Evolutionary conservation across 306 rosid species (phyloP), one percentile per base, ranked within the genome.

Genomic region (Casuarina equisetifolia): DNA sequence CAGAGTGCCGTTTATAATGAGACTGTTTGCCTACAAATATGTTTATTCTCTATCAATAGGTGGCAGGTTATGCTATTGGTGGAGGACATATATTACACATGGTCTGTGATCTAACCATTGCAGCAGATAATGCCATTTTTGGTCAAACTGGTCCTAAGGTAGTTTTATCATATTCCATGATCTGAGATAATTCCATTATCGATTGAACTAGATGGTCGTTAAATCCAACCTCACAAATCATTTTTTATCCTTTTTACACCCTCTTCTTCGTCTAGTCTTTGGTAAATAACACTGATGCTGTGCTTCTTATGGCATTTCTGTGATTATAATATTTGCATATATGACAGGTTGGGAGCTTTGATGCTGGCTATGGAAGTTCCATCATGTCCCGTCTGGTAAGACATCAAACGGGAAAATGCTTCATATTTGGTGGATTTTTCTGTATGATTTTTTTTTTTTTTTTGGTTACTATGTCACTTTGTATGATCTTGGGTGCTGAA

Each of bases 101-200:
- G 97, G 92, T 92, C 61, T 92, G 97, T 78, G 98, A 92, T 86
- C 86, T 94, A 68, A 94, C 98, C 55, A 92, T 94, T 69, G 96
- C 97, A 57, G 97, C 97, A 44, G 97, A 91, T 76, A 92, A 95
- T 86, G 96, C 97, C 39, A 84, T 92, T 54, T 92, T 94, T 79
- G 98, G 98, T 74, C 98, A 94, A 87, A 94, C 97, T 48, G 98
- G 98, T 79, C 98, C 98, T 61, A 95, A 92, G 98, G 97, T 95
- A 73, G 73, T 80, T 76, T 12, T 68, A 58, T 70, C 5, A 39
- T 76, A 44, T 69, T 77, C 39, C 74, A 54, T 78, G 4, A 10
- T 16, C 46, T 10, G 69, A 63, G 17, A 55, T 53, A 25, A 25
- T 4, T 43, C 48, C 38, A 19, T 75, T 76, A 48, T 43, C 9